These are phyloP conservation scores for Chalciporus chontae DNA, from an alignment of 768 basidiomycete genomes.

Conservation along the genomic window DNA sequence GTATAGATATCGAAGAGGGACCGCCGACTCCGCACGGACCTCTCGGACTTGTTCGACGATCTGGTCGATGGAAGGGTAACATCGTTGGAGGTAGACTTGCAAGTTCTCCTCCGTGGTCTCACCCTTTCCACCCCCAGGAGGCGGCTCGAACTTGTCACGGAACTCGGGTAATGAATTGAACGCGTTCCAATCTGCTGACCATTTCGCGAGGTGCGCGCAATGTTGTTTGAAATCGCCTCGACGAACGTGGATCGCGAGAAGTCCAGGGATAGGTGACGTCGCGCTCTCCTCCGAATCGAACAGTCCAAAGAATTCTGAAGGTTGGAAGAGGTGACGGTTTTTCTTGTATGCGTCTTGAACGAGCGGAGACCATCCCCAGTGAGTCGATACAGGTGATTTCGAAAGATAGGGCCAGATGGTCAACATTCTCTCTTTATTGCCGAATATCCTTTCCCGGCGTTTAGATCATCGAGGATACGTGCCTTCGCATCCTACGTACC, in stretches of 20 bases:
- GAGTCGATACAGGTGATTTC: constrained; percentile 32
- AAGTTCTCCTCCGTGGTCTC: constrained; percentile 15
- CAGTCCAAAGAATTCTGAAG: neutral
- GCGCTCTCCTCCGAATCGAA: neutral
- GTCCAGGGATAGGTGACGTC: constrained; percentile 31
- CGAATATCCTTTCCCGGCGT: constrained; percentile 31
- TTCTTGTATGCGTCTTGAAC: constrained; percentile 29
- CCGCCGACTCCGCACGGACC: constrained; percentile 25
- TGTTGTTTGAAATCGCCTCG: constrained; percentile 48
- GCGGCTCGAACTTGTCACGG: constrained; percentile 35
- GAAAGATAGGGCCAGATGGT: constrained; percentile 33
- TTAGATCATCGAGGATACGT: neutral
- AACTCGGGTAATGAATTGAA: constrained; percentile 45
- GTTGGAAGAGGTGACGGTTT: constrained; percentile 30
- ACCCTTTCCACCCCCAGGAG: constrained; percentile 20
- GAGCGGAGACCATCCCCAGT: constrained; percentile 38
- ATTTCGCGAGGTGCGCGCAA: constrained; percentile 38
- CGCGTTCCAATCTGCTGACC: constrained; percentile 36
- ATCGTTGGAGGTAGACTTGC: constrained; percentile 33
- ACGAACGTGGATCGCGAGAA: constrained; percentile 50
- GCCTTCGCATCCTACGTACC: constrained; percentile 24
- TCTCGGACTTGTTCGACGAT: constrained; percentile 39
- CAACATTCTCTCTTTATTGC: constrained; percentile 29
- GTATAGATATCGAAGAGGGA: constrained; percentile 37
- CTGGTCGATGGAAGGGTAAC: constrained; percentile 41